These are phyloP conservation scores for Teratosphaeria epicoccoides DNA, from an alignment of 2,329 filamentous ascomycete species.

Conservation along the genomic window DNA sequence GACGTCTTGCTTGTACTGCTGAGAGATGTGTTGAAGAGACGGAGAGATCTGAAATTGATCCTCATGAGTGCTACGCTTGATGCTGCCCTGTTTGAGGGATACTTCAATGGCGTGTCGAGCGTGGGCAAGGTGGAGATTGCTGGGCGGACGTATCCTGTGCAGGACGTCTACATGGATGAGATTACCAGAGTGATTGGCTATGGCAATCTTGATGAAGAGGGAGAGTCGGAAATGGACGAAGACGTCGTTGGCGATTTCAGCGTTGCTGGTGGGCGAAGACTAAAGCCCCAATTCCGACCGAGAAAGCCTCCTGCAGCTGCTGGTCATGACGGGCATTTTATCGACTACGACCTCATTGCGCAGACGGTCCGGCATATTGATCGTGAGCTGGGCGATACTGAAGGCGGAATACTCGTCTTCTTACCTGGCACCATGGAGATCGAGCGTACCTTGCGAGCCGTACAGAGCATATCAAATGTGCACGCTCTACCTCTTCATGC, in stretches of 20 bases:
- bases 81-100: slow-evolving; percentile 70
- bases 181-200: slow-evolving; percentile 72
- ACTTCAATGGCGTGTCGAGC: slow-evolving; percentile 49
- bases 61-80: slow-evolving; percentile 96
- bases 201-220: slow-evolving; percentile 29
- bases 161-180: slow-evolving; percentile 84
- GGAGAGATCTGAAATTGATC: slow-evolving; percentile 75
- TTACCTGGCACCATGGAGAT: slow-evolving; percentile 89
- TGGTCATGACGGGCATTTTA: slow-evolving; percentile 27
- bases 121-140: slow-evolving; percentile 80
- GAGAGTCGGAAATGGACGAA: slow-evolving; percentile 34
- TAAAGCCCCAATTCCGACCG: slow-evolving; percentile 11
- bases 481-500: slow-evolving; percentile 85
- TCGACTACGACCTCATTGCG: slow-evolving; percentile 82
- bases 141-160: slow-evolving; percentile 79
- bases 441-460: slow-evolving; percentile 60
- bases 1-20: slow-evolving; percentile 86
- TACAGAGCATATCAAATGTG: slow-evolving; percentile 55
- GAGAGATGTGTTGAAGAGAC: slow-evolving; percentile 63
- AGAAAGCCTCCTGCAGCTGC: slow-evolving; percentile 1
- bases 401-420: slow-evolving; percentile 91
- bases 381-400: slow-evolving; percentile 56
- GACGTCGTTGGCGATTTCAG: slow-evolving; percentile 30
- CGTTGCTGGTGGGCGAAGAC: slow-evolving; percentile 9
- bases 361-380: slow-evolving; percentile 76